Evolutionary conservation across 108 stramenopile genomes (phyloP).

Genomic region (Epithemia pelagica): DNA sequence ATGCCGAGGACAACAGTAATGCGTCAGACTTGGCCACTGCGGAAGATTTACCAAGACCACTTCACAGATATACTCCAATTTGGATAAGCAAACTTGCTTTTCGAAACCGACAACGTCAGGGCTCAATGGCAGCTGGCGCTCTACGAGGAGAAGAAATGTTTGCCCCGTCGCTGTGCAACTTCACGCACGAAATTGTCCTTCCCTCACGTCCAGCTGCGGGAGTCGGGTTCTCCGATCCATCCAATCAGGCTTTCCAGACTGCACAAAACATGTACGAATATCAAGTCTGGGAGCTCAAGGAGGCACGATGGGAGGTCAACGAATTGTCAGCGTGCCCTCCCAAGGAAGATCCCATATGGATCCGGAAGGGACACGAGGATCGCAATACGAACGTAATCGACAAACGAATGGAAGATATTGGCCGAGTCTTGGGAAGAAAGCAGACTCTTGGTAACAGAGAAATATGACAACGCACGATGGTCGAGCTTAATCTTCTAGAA

Average conservation of each 20-base stretch:
- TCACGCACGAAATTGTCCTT: not conserved
- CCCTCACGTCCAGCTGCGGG: not conserved
- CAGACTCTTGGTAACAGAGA: not conserved
- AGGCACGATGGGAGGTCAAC: slow-evolving; percentile 39
- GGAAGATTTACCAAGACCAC: slow-evolving; percentile 36
- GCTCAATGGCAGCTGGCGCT: slow-evolving; percentile 37
- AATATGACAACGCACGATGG: not conserved
- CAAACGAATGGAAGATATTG: slow-evolving; percentile 15
- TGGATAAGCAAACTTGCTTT: not conserved
- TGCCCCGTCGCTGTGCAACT: slow-evolving; percentile 18
- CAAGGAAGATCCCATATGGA: slow-evolving; percentile 79
- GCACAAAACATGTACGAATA: slow-evolving; percentile 16
- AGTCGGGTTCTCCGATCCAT: slow-evolving; percentile 4
- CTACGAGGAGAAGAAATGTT: slow-evolving; percentile 66
- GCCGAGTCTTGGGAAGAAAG: not conserved
- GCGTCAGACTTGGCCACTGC: slow-evolving; percentile 21
- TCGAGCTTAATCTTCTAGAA: too few relatives aligned
- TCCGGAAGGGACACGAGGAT: slow-evolving; percentile 57
- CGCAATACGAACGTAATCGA: slow-evolving; percentile 23
- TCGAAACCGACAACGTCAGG: slow-evolving; percentile 36
- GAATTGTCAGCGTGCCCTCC: slow-evolving; percentile 63
- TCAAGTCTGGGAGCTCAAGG: slow-evolving; percentile 9
- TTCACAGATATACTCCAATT: slow-evolving; percentile 67
- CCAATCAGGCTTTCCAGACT: not conserved
- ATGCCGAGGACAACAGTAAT: slow-evolving; percentile 20